Conservation (phyloP, 805 yeast genomes). For the Brettanomyces custersianus region DNA sequence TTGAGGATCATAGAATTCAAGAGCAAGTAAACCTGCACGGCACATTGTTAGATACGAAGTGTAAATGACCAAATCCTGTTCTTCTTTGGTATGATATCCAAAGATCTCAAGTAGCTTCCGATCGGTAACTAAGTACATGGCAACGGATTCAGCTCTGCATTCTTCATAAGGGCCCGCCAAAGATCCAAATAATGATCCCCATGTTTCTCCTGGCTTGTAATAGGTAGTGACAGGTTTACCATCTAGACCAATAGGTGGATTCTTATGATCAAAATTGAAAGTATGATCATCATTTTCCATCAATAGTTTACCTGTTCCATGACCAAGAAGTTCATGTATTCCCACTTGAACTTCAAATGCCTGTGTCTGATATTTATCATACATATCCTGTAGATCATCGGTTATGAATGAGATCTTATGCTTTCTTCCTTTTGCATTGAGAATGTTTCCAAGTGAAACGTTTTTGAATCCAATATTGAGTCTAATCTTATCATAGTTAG, state of each 20-base stretch:
- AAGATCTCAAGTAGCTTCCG: constrained; percentile 61
- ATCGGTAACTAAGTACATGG: constrained; percentile 69
- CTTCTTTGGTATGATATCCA: constrained; percentile 49
- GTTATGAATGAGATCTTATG: constrained; percentile 61
- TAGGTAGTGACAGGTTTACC: constrained; percentile 56
- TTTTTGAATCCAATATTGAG: constrained; percentile 80
- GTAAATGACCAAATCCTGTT: constrained; percentile 54
- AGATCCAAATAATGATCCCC: constrained; percentile 82
- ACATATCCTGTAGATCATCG: constrained; percentile 43
- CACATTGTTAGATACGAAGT: constrained; percentile 76
- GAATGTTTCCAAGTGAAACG: constrained; percentile 80
- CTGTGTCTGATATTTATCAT: constrained; percentile 64
- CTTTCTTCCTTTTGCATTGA: constrained; percentile 63
- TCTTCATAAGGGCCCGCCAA: constrained; percentile 86
- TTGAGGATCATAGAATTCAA: constrained; percentile 82
- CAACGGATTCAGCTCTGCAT: constrained; percentile 88
- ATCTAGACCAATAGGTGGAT: constrained; percentile 55
- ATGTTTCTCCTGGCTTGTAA: constrained; percentile 76
- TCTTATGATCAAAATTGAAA: constrained; percentile 61
- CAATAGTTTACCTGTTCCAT: constrained; percentile 81
- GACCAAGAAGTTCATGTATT: constrained; percentile 84
- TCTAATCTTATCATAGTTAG: constrained; percentile 86
- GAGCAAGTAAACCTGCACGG: constrained; percentile 74
- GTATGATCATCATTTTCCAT: constrained; percentile 46
- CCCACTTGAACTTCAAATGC: constrained; percentile 93